Evolutionary conservation across 2,329 filamentous ascomycete genomes (phyloP).

Genomic region (Colletotrichum sp.): DNA sequence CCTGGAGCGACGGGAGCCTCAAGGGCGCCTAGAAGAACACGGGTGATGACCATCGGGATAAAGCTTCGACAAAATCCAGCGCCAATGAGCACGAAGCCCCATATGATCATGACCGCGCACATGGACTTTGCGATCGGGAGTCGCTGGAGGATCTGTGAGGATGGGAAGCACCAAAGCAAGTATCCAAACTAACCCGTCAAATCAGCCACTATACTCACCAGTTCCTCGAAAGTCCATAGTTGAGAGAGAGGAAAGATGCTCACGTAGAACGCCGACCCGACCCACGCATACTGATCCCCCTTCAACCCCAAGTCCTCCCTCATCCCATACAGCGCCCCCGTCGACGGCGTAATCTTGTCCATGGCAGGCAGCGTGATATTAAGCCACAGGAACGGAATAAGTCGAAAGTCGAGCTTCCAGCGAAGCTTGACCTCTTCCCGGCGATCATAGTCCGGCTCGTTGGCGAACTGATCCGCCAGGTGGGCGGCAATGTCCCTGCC

Average conservation of each 20-base stretch:
- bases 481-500: not conserved
- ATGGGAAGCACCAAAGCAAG: not conserved
- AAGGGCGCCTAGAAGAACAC: not conserved
- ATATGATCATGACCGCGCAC: not conserved
- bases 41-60: not conserved
- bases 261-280: not conserved
- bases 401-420: not conserved
- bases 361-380: slow-evolving; percentile 31
- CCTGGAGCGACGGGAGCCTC: not conserved
- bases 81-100: not conserved
- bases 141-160: not conserved
- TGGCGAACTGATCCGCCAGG: not conserved
- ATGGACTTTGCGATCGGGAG: not conserved
- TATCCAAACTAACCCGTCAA: not conserved
- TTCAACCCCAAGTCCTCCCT: slow-evolving; percentile 27
- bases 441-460: not conserved
- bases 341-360: slow-evolving; percentile 36
- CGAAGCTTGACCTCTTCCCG: not conserved
- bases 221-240: too few relatives aligned
- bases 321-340: slow-evolving; percentile 32
- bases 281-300: slow-evolving; percentile 29
- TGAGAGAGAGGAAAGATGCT: too few relatives aligned
- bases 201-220: too few relatives aligned
- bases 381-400: not conserved
- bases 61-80: not conserved